Base-by-base conservation (phyloP, 75 land plant species). In the Sequoia sempervirens region DNA sequence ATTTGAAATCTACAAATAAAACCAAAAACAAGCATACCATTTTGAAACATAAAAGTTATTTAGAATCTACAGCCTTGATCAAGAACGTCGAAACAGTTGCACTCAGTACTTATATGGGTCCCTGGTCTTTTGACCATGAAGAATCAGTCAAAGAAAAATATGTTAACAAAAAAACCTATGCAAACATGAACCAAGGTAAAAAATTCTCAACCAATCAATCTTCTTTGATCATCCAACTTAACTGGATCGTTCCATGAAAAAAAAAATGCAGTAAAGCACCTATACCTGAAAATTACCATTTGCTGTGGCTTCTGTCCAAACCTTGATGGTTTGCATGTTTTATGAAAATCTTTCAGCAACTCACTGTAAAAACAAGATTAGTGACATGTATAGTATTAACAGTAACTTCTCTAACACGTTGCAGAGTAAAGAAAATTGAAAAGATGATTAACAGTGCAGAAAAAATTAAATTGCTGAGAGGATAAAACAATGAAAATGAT, bases 241-340 rank as follows among this genome's bases (percentile, higher is more conserved):
- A 56, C n/a, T 61, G 66, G n/a, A 23, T 1, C 20, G 17, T 54
- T 15, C 20, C 2, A 20, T 6, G n/a, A n/a, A 20, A 61, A 23
- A 23, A 1, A 61, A 61, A 5, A 4, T 23, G 4, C 7, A 23
- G 20, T 18, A 61, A 20, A 23, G n/a, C 66, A 5, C 41, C 2
- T 17, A 56, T 86, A 96, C 98, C 98, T 94, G 87, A 95, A 96
- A n/a, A 96, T 83, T 45, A 96, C 88, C 40, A 96, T 92, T 80
- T 93, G 96, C 37, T 81, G 58, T 5, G 98, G 98, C 72, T 95
- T 89, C 40, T 84, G 72, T 14, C 47, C 26, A 11, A 82, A 82
- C 64, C 87, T 6, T 88, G 70, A 34, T 17, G 56, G 5, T 18
- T 45, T 82, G 79, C 82, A 87, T 0, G 93, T 88, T 7, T 50